Evolutionary conservation across 352 stramenopile genomes (phyloP).

Genomic region (Globisporangium uncinulatum): DNA sequence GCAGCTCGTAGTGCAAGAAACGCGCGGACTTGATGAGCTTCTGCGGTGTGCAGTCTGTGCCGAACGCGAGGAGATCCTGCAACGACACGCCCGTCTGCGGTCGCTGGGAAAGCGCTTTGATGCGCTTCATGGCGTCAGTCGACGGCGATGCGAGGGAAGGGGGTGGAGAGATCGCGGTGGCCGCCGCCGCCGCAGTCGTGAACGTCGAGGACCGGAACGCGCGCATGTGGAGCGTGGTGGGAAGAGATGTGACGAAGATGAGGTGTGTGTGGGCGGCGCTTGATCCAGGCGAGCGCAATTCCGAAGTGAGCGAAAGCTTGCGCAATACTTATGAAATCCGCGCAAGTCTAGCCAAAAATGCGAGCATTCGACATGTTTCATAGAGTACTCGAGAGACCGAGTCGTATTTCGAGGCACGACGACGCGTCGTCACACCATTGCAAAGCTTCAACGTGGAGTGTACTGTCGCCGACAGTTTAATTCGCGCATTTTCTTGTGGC

Average conservation of each 20-base stretch:
- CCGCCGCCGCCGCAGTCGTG: slow-evolving; percentile 5
- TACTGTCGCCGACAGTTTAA: background rate
- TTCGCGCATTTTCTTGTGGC: background rate
- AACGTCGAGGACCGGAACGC: slow-evolving; percentile 12
- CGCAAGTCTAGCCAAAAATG: background rate
- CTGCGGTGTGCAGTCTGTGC: slow-evolving; percentile 67
- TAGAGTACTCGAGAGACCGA: background rate
- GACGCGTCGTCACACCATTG: background rate
- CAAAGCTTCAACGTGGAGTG: background rate
- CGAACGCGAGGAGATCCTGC: slow-evolving; percentile 87
- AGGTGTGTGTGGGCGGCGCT: background rate
- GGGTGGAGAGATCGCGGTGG: background rate
- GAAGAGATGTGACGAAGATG: background rate
- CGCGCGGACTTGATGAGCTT: slow-evolving; percentile 91
- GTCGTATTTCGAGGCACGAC: background rate
- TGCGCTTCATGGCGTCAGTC: slow-evolving; percentile 31
- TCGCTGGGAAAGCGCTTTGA: slow-evolving; percentile 62
- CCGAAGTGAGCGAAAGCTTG: background rate
- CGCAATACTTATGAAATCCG: background rate
- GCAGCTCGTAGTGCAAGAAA: slow-evolving; percentile 98
- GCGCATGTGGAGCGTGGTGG: slow-evolving; percentile 7
- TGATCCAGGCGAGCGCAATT: background rate
- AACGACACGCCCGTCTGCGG: slow-evolving; percentile 85
- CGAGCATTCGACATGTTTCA: background rate
- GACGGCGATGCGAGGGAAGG: slow-evolving; percentile 5